Conservation (phyloP, 1,139 yeast species). For the Taiozyma onychis region DNA sequence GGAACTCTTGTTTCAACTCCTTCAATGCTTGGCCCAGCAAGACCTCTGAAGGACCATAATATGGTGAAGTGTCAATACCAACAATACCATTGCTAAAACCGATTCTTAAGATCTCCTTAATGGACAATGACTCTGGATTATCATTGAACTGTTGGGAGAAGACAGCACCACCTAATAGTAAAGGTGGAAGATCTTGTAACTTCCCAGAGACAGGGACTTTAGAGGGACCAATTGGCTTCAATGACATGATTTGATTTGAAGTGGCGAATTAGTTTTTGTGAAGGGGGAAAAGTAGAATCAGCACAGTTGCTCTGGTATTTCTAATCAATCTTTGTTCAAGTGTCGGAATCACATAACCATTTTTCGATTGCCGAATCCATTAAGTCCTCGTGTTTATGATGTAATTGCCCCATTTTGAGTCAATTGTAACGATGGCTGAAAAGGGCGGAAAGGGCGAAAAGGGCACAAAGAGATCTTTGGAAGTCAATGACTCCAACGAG, state of each 20-base stretch:
- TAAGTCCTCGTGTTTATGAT: no score
- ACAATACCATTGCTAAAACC: conserved; percentile 67
- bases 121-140: conserved; percentile 55
- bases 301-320: neutral
- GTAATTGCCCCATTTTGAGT: no score
- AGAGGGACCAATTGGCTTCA: conserved; percentile 15
- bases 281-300: no score
- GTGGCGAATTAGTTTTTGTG: neutral
- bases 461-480: neutral
- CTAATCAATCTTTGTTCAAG: neutral
- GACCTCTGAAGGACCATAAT: conserved; percentile 84
- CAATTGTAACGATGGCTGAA: neutral
- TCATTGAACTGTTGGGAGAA: conserved; percentile 73
- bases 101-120: conserved; percentile 45
- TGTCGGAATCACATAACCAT: no score
- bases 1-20: conserved; percentile 33
- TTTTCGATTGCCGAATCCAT: neutral
- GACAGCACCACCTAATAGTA: conserved; percentile 82
- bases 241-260: neutral
- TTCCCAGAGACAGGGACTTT: conserved; percentile 13
- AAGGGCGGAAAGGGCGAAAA: no score
- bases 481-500: conserved; percentile 10
- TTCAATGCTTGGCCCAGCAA: conserved; percentile 64
- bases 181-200: conserved; percentile 36
- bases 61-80: conserved; percentile 89